Evolutionary conservation across 1,139 yeast species (phyloP).

Genomic region (Debaryomycetaceae sp.): DNA sequence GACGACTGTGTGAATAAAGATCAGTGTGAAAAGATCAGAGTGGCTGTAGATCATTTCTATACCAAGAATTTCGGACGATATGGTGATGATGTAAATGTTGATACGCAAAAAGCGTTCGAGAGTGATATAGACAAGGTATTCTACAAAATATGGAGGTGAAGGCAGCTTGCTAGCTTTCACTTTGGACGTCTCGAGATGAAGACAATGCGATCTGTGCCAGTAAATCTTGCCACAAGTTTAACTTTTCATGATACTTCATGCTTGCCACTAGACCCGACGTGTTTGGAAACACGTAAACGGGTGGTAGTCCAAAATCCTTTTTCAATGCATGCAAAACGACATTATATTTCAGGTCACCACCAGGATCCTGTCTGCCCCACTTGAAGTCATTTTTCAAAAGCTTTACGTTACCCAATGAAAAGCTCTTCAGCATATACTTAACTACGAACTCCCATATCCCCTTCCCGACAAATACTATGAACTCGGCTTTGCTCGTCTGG

Average conservation of each 20-base stretch:
- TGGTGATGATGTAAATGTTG: slow-evolving; percentile 33
- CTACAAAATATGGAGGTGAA: slow-evolving; percentile 33
- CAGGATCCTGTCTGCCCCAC: slow-evolving; percentile 51
- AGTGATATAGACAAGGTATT: slow-evolving; percentile 33
- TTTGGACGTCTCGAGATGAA: background rate
- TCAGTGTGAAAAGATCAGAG: slow-evolving; percentile 41
- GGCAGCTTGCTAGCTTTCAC: background rate
- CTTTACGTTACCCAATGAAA: slow-evolving; percentile 11
- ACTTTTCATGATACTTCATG: slow-evolving; percentile 43
- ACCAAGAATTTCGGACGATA: slow-evolving; percentile 37
- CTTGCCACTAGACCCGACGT: slow-evolving; percentile 73
- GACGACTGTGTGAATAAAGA: slow-evolving; percentile 35
- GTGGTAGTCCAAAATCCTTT: slow-evolving; percentile 13
- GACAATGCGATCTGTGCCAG: slow-evolving; percentile 5
- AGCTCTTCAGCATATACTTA: slow-evolving; percentile 19
- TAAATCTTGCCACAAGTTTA: slow-evolving; percentile 43
- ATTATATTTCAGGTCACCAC: slow-evolving; percentile 13
- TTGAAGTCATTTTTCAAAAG: slow-evolving; percentile 24
- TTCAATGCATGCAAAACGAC: slow-evolving; percentile 10
- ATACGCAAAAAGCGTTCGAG: slow-evolving; percentile 22
- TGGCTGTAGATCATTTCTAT: slow-evolving; percentile 34
- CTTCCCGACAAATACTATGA: slow-evolving; percentile 64
- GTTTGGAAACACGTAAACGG: slow-evolving; percentile 62
- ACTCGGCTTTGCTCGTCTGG: slow-evolving; percentile 29
- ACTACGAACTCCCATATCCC: slow-evolving; percentile 73